Base-by-base conservation (phyloP, 2,329 filamentous ascomycete genomes). In the Xylariaceae sp. region DNA sequence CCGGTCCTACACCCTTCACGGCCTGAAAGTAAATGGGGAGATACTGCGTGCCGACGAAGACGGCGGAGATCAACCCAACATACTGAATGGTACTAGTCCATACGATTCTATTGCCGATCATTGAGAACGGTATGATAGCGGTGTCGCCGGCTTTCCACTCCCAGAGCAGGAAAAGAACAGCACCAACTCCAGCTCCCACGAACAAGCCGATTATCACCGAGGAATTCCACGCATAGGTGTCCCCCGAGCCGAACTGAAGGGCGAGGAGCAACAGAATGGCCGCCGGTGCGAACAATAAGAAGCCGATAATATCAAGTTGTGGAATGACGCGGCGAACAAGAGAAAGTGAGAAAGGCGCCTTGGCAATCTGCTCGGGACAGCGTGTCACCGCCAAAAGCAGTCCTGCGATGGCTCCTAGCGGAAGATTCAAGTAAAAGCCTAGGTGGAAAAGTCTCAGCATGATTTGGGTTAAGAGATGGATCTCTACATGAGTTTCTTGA, bases 91-190 rank as follows among this genome's bases (percentile, higher is more conserved):
- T 69, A 19, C 71, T 70, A 9, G 72, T 64, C 65, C 70, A 72
- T n/a, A 81, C 70, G 21, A 73, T 65, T 1, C 76, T 70, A 34
- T 71, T 68, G 13, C 62, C 65, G 7, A 80, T 49, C 30, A 82
- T 67, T 0, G 73, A 72, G 1, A 72, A 68, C 0, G 76, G 73
- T 2, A 83, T 68, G 72, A 81, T 80, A 32, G 79, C 78, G 1
- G 71, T 66, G 19, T 77, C 74, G 4, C 76, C 77, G 54, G 65
- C 63, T 15, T 65, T 66, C 54, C 63, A 64, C 49, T 80, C 73
- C 74, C 76, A 79, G 7, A 64, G 42, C 3, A 71, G 13, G 59
- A 75, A 78, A 7, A 71, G 30, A 2, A 69, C 40, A 3, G 69
- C 59, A 0, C 67, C 63, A 1, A 61, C 68, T 1, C 57, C 69